These are phyloP conservation scores for Endoconidiophora laricicola DNA, from an alignment of 2,329 filamentous ascomycete species.

Conservation along the genomic window DNA sequence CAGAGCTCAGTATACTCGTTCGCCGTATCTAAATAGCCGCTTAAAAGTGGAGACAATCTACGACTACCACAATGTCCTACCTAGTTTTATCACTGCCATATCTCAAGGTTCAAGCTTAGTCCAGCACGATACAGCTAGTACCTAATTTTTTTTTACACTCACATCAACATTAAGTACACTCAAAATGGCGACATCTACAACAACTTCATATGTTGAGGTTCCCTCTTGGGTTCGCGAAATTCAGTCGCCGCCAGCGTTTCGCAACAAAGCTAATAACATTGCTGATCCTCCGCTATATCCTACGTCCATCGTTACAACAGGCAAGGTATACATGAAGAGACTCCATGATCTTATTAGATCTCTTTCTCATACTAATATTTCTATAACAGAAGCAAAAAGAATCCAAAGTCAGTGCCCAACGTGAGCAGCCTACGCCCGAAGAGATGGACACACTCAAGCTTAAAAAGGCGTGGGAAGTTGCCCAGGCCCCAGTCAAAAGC, in stretches of 20 bases:
- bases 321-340: slow-evolving; percentile 30
- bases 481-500: slow-evolving; percentile 80
- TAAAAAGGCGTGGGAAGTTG: slow-evolving; percentile 98
- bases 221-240: slow-evolving; percentile 78
- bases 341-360: not conserved
- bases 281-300: slow-evolving; percentile 78
- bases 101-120: not conserved
- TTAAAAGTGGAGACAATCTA: too few species aligned
- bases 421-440: slow-evolving; percentile 54
- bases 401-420: slow-evolving; percentile 28
- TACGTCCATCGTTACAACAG: slow-evolving; percentile 30
- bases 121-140: not conserved
- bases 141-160: not conserved
- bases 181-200: not conserved
- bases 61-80: too few species aligned
- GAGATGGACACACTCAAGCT: slow-evolving; percentile 93
- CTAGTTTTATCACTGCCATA: too few species aligned
- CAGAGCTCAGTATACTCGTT: too few species aligned
- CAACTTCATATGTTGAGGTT: not conserved
- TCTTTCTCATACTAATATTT: not conserved
- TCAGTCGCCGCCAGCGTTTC: slow-evolving; percentile 48
- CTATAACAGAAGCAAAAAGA: slow-evolving; percentile 34
- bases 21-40: too few species aligned
- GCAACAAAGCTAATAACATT: slow-evolving; percentile 50
- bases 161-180: not conserved